Evolutionary conservation across 108 stramenopile genomes (phyloP).

Genomic region (Pseudonitzschia multiseries): DNA sequence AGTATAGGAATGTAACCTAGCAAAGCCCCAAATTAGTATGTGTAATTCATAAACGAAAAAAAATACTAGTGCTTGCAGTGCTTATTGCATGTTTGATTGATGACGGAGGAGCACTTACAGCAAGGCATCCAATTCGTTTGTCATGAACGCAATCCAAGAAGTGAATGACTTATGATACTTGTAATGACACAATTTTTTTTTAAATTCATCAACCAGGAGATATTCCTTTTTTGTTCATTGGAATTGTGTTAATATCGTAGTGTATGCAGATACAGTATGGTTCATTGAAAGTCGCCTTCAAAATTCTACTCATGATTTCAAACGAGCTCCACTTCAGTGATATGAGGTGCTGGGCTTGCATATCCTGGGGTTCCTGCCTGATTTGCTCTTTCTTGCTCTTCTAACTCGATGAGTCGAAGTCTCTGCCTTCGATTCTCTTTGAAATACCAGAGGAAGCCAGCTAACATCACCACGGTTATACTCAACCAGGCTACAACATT

Average conservation of each 20-base stretch:
- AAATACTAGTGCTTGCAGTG: too few relatives aligned
- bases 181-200: too few relatives aligned
- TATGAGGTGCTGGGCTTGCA: constrained; percentile 16
- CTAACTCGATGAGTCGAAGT: constrained; percentile 55
- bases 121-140: too few relatives aligned
- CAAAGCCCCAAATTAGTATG: too few relatives aligned
- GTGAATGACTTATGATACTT: too few relatives aligned
- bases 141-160: too few relatives aligned
- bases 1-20: too few relatives aligned
- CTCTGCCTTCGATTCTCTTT: constrained; percentile 59
- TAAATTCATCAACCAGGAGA: not conserved
- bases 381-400: constrained; percentile 51
- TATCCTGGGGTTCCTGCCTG: constrained; percentile 9
- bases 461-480: constrained; percentile 58
- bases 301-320: not conserved
- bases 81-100: too few relatives aligned
- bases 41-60: too few relatives aligned
- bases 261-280: not conserved
- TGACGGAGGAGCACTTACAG: too few relatives aligned
- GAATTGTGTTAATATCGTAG: not conserved
- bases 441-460: constrained; percentile 69
- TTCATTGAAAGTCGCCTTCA: not conserved
- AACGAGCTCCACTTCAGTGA: constrained; percentile 29
- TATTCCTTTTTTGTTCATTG: not conserved
- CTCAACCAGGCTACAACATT: constrained; percentile 67